Evolutionary conservation across 495 filamentous ascomycete species (phyloP), one percentile per base, ranked within the genome.

Genomic region (Baudoinia panamericana): DNA sequence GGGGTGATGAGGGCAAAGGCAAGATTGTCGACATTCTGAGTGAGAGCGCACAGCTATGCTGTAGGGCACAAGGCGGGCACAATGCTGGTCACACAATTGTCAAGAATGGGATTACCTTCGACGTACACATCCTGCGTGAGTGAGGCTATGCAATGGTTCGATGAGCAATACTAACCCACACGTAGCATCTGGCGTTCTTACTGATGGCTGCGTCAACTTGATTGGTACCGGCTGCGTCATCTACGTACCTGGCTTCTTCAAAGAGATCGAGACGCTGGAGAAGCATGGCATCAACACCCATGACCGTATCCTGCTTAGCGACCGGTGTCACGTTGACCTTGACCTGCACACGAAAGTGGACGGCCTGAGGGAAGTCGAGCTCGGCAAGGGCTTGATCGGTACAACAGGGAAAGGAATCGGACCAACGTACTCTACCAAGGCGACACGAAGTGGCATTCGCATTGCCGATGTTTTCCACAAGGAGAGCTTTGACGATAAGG

Each of bases 161-260:
- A 13, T 30, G 20, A 18, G 33, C 20, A 63, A 73, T 78, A 48
- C 67, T 80, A 30, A 45, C 34, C 22, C 38, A 20, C 24, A 30
- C 25, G 58, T 67, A 39, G 56, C 73, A 6, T 71, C 71, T 13
- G 75, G 70, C 33, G 82, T 80, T 35, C 75, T 93, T 9, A 66
- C 83, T 79, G 2, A 65, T 63, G 39, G 83, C 74, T 52, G 48
- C 60, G 66, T 77, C 48, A 94, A 90, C 65, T 64, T 95, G 33
- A 83, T 94, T 59, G 85, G 85, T 36, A 78, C 80, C 42, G 84
- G 84, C 39, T 78, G 78, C 35, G 85, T 93, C 39, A 72, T 93
- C 41, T 81, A 94, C 66, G 68, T 92, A 32, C 81, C 81, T 35
- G 71, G 69, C 31, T 90, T 95, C 71, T 92, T 93, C 72, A 76